Conservation (phyloP, 225 moss, liverwort and hornwort species). For the Antitrichia curtipendula region DNA sequence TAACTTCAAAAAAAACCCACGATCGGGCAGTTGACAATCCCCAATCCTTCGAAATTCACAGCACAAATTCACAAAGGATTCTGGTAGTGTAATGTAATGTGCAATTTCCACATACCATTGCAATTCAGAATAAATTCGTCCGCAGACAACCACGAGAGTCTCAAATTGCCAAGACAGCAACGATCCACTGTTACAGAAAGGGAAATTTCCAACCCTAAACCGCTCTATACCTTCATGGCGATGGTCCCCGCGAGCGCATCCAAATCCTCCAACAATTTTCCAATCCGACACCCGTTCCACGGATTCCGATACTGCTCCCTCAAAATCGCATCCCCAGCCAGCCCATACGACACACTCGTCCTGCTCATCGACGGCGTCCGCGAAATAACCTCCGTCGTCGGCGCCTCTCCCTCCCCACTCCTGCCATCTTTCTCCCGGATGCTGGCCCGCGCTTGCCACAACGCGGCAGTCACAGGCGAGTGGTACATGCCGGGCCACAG, state of each 20-base stretch:
- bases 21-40: not conserved
- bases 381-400: constrained; percentile 17
- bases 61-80: not conserved
- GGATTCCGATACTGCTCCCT: constrained; percentile 90
- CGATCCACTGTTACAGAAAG: not conserved
- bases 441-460: constrained; percentile 81
- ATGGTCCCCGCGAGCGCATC: constrained; percentile 94
- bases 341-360: constrained; percentile 56
- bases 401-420: constrained; percentile 5
- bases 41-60: not conserved
- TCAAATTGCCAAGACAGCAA: not conserved
- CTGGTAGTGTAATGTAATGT: not conserved
- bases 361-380: constrained; percentile 59
- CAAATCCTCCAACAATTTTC: constrained; percentile 85
- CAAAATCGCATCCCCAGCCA: constrained; percentile 45
- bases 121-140: not conserved
- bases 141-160: not conserved
- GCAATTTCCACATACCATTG: not conserved
- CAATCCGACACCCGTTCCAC: constrained; percentile 67
- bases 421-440: constrained; percentile 29
- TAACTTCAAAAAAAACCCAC: not conserved
- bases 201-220: too few relatives aligned
- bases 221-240: constrained; percentile 57
- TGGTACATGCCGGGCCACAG: constrained; percentile 97
- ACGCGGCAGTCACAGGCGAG: constrained; percentile 82